A percentile compares a stretch with the other conserved stretches of the same genome.
Conservation (phyloP, 2,329 filamentous ascomycete genomes). For the Diaporthe citrichinensis region DNA sequence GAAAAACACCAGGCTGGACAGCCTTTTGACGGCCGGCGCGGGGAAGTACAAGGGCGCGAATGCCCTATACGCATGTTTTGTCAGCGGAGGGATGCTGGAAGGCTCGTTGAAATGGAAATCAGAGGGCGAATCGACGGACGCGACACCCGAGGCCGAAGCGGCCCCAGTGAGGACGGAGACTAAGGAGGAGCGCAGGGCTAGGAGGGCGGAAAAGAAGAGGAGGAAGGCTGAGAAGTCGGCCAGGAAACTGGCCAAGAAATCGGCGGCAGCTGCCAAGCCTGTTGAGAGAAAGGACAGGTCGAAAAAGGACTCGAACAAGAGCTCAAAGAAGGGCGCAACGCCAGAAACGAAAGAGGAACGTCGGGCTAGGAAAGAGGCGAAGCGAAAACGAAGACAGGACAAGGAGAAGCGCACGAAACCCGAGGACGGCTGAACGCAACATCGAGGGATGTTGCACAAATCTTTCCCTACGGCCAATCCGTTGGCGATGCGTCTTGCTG, state of each 20-base stretch:
- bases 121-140: slow-evolving; percentile 46
- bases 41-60: slow-evolving; percentile 72
- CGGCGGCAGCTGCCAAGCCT: slow-evolving; percentile 7
- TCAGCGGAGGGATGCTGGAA: slow-evolving; percentile 81
- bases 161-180: slow-evolving; percentile 48
- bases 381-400: slow-evolving; percentile 47
- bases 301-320: slow-evolving; percentile 39
- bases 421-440: slow-evolving; percentile 35
- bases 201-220: slow-evolving; percentile 53
- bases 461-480: background rate
- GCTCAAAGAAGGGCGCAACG: slow-evolving; percentile 37
- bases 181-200: slow-evolving; percentile 52
- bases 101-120: slow-evolving; percentile 72
- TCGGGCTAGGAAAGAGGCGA: slow-evolving; percentile 46
- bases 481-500: background rate
- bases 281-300: background rate
- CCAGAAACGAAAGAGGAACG: slow-evolving; percentile 43
- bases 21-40: slow-evolving; percentile 64
- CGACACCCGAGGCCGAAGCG: slow-evolving; percentile 47
- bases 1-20: slow-evolving; percentile 66
- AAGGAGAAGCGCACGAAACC: slow-evolving; percentile 42
- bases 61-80: slow-evolving; percentile 87
- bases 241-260: slow-evolving; percentile 35
- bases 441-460: background rate
- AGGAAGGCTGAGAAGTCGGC: slow-evolving; percentile 48